A percentile compares a stretch with the other conserved stretches of the same genome.
Conservation (phyloP, 179 eudicot species). For the Beta lomatogona region DNA sequence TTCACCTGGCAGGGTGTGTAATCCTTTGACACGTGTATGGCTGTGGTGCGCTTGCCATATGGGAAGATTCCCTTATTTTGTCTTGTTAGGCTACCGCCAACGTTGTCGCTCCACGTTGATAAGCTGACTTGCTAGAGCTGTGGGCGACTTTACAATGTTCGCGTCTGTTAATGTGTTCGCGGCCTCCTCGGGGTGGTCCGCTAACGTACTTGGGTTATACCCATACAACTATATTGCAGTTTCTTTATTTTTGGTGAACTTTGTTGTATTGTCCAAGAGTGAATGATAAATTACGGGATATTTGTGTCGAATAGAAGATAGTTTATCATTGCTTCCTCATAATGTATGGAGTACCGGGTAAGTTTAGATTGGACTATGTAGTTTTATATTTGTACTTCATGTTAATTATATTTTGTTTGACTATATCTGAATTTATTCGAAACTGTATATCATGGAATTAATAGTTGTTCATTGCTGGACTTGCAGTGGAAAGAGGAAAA, state of each 20-base stretch:
- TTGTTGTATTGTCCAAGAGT: not conserved
- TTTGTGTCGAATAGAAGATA: not conserved
- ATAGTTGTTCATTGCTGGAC: slow-evolving; percentile 16
- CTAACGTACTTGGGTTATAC: too few relatives aligned
- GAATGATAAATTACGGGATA: not conserved
- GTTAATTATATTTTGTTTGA: slow-evolving; percentile 2
- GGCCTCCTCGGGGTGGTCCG: too few relatives aligned
- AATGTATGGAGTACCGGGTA: not conserved
- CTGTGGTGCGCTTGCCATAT: too few relatives aligned
- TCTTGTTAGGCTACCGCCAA: too few relatives aligned
- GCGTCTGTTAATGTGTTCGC: too few relatives aligned
- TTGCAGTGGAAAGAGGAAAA: slow-evolving; percentile 72
- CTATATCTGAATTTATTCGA: not conserved
- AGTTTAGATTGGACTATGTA: not conserved
- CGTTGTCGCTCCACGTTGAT: too few relatives aligned
- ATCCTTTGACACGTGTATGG: too few relatives aligned
- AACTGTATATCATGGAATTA: not conserved
- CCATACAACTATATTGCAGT: not conserved
- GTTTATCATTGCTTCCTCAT: not conserved
- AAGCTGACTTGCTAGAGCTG: too few relatives aligned
- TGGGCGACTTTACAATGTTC: too few relatives aligned
- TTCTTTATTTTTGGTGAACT: not conserved
- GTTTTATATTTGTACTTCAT: not conserved
- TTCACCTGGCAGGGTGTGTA: too few relatives aligned
- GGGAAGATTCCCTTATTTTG: too few relatives aligned